phyloP scores from a whole-genome alignment of 805 yeast species.

The Nakazawaea anatomiae region DNA sequence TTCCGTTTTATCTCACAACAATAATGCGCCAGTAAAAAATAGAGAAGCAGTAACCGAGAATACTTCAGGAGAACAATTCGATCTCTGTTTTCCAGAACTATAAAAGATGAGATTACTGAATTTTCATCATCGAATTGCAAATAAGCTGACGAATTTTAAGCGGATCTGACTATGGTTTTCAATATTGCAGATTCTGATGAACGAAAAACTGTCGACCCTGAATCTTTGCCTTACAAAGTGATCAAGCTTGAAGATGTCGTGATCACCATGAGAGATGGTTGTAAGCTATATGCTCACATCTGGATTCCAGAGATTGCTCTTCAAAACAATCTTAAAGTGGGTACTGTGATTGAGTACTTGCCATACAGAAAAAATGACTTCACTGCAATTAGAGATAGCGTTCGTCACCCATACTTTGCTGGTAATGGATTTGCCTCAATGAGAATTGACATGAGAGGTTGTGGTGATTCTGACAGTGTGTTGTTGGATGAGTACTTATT shows the following conservation, averaged over 20 bases:
- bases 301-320: slow-evolving; percentile 37
- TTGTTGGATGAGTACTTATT: slow-evolving; percentile 34
- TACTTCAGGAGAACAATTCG: no score
- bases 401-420: slow-evolving; percentile 41
- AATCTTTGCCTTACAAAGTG: slow-evolving; percentile 23
- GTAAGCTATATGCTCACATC: slow-evolving; percentile 31
- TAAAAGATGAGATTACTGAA: no score
- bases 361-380: slow-evolving; percentile 40
- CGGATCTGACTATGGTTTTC: slow-evolving; percentile 28
- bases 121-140: no score
- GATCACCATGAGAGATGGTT: slow-evolving; percentile 35
- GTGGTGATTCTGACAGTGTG: slow-evolving; percentile 36
- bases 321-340: slow-evolving; percentile 23
- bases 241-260: slow-evolving; percentile 28
- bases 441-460: slow-evolving; percentile 42
- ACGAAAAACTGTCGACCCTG: slow-evolving; percentile 18
- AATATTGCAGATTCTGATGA: slow-evolving; percentile 31
- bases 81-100: no score
- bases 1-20: not conserved
- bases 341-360: slow-evolving; percentile 36
- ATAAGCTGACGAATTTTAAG: no score
- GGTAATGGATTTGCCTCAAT: slow-evolving; percentile 40
- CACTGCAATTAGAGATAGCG: slow-evolving; percentile 37
- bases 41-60: not conserved
- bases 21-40: not conserved